These are phyloP conservation scores for Tagetes patula DNA, from an alignment of 129 eudicot genomes.

Conservation along the genomic window DNA sequence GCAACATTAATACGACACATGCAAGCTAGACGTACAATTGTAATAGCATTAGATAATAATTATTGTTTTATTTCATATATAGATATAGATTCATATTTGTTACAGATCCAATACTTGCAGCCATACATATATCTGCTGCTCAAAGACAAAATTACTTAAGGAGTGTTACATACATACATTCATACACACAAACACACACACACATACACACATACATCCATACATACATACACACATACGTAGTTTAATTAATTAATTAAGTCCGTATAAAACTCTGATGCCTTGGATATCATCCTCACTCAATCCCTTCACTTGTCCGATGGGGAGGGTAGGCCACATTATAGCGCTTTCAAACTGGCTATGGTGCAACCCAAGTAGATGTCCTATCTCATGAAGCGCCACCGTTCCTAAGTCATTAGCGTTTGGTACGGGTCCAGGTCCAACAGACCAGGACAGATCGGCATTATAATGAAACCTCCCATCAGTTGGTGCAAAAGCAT, in stretches of 20 bases:
- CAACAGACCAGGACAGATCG: background rate
- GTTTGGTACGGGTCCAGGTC: background rate
- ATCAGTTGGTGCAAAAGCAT: slow-evolving; percentile 13
- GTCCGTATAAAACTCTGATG: slow-evolving; percentile 17
- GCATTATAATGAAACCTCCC: slow-evolving; percentile 23
- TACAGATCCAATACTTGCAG: too few relatives aligned
- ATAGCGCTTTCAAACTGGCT: slow-evolving; percentile 1
- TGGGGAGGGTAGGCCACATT: background rate
- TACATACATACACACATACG: background rate
- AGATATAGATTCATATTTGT: too few relatives aligned
- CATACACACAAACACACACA: background rate
- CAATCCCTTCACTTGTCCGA: slow-evolving; percentile 3
- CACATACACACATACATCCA: background rate
- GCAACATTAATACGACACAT: too few relatives aligned
- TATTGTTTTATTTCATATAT: too few relatives aligned
- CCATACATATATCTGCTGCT: too few relatives aligned
- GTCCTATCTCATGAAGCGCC: slow-evolving; percentile 26
- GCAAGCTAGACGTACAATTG: too few relatives aligned
- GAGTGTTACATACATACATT: too few relatives aligned
- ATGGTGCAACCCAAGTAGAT: slow-evolving; percentile 20
- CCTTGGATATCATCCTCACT: slow-evolving; percentile 18
- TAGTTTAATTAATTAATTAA: background rate
- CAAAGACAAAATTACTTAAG: too few relatives aligned
- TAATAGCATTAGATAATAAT: too few relatives aligned
- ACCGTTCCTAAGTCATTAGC: slow-evolving; percentile 1